phyloP scores from a whole-genome alignment of 345 rosid genomes.

The Trapa incisa region DNA sequence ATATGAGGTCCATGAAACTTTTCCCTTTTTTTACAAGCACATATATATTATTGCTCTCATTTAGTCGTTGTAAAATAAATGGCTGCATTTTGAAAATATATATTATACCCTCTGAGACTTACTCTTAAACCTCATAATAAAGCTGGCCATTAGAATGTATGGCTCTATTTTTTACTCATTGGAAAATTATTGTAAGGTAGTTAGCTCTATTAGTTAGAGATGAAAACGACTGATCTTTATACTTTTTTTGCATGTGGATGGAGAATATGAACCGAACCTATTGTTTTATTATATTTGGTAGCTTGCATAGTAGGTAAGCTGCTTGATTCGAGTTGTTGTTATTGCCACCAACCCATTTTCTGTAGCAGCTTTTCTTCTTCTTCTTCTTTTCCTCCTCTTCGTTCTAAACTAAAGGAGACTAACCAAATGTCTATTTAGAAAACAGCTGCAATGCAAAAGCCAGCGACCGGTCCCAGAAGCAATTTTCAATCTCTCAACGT shows the following conservation, averaged over 20 bases:
- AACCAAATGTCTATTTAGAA: neutral
- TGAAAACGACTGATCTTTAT: too few relatives aligned
- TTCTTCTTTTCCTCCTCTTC: too few relatives aligned
- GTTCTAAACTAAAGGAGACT: neutral
- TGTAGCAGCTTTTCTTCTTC: neutral
- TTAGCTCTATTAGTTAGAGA: too few relatives aligned
- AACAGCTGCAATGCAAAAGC: neutral
- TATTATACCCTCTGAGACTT: too few relatives aligned
- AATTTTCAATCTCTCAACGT: too few relatives aligned
- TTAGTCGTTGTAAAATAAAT: too few relatives aligned
- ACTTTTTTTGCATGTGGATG: too few relatives aligned
- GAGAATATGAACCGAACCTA: neutral
- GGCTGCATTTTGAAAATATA: too few relatives aligned
- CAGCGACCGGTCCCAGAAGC: neutral
- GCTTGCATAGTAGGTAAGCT: conserved; percentile 11
- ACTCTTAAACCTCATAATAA: too few relatives aligned
- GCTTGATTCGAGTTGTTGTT: conserved; percentile 10
- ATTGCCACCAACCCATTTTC: conserved; percentile 8
- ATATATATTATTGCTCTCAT: neutral
- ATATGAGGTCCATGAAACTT: neutral
- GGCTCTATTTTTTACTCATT: too few relatives aligned
- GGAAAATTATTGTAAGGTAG: too few relatives aligned
- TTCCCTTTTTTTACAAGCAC: neutral
- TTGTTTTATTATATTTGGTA: neutral
- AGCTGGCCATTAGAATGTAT: too few relatives aligned